phyloP scores from a whole-genome alignment of 345 rosid species.

The Chamaenerion angustifolium region DNA sequence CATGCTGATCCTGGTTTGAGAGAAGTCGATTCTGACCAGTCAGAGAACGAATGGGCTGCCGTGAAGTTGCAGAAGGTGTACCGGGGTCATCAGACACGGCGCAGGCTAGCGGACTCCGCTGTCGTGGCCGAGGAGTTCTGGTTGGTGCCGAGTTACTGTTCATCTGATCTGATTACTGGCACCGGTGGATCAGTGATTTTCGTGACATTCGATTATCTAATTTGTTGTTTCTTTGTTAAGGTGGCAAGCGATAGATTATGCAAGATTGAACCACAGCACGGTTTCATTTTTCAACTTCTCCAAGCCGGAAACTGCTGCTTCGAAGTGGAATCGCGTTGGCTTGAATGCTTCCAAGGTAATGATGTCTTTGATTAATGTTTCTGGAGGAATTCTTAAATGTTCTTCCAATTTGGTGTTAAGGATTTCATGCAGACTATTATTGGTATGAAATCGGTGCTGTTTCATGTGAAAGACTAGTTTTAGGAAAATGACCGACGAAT shows the following conservation, averaged over 20 bases:
- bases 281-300: constrained; percentile 59
- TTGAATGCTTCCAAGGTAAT: constrained; percentile 74
- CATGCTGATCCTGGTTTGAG: background rate
- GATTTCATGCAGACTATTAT: no score
- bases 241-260: constrained; percentile 86
- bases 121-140: constrained; percentile 86
- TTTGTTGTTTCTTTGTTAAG: constrained; percentile 11
- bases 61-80: constrained; percentile 77
- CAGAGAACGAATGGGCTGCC: constrained; percentile 28
- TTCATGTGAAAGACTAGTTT: background rate
- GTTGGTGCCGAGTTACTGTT: constrained; percentile 14
- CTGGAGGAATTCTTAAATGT: no score
- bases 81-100: constrained; percentile 82
- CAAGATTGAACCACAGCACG: constrained; percentile 61
- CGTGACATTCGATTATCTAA: background rate
- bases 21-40: background rate
- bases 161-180: background rate
- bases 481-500: background rate
- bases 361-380: background rate
- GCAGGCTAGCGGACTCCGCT: constrained; percentile 75
- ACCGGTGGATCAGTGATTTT: background rate
- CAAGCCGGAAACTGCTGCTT: constrained; percentile 59
- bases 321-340: constrained; percentile 65
- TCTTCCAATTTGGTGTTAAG: no score
- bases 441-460: background rate